A percentile compares a stretch with the other conserved stretches of the same genome.
phyloP scores from a whole-genome alignment of 768 basidiomycete genomes.

The Megacollybia marginata region DNA sequence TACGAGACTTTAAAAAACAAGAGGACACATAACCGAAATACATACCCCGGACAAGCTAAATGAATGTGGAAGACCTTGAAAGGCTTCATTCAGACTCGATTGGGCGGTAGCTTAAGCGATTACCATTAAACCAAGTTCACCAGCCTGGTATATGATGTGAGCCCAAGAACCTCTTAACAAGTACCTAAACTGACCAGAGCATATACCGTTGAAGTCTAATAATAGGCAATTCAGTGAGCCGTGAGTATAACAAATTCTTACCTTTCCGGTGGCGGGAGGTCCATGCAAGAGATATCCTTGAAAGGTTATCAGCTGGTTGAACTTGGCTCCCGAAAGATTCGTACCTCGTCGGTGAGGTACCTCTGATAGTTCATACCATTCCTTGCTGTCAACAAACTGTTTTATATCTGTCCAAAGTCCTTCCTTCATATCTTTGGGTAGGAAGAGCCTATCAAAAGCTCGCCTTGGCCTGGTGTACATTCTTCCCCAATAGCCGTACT shows the following conservation, averaged over 20 bases:
- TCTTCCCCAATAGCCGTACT: constrained; percentile 13
- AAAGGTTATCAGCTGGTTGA: constrained; percentile 8
- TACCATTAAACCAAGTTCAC: constrained; percentile 34
- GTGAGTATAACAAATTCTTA: no score
- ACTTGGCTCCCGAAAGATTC: constrained; percentile 2
- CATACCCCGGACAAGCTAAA: constrained; percentile 17
- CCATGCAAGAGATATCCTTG: constrained; percentile 8
- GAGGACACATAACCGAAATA: background rate
- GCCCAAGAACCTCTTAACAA: background rate
- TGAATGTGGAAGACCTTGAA: constrained; percentile 47
- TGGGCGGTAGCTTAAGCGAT: no score
- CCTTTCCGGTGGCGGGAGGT: constrained; percentile 8
- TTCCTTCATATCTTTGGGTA: constrained; percentile 18
- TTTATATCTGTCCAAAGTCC: constrained; percentile 19
- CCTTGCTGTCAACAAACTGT: constrained; percentile 20
- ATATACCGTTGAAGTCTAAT: constrained; percentile 15
- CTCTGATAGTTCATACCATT: constrained; percentile 24
- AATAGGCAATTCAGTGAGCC: no score
- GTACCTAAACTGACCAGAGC: constrained; percentile 10
- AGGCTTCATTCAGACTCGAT: no score
- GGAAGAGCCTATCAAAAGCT: constrained; percentile 20
- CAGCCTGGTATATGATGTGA: constrained; percentile 24
- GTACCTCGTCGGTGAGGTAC: constrained; percentile 25
- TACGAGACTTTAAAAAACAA: constrained; percentile 6
- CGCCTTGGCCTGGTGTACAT: constrained; percentile 17